Base-by-base conservation (phyloP, 345 rosid species). In the Triadica sebifera region DNA sequence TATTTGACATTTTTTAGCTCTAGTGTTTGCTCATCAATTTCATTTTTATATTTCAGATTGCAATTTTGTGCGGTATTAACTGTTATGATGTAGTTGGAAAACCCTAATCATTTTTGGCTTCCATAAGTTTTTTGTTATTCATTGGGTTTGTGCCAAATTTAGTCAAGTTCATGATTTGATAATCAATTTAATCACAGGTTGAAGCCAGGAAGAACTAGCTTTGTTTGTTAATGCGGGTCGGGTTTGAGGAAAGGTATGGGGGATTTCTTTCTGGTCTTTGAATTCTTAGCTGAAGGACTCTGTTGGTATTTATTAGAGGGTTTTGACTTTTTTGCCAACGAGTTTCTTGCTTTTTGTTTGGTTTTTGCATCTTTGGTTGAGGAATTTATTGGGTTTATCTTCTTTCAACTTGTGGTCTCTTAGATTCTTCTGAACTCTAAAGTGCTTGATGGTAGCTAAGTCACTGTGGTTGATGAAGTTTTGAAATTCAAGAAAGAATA, bases 241-340 rank as follows among this genome's bases (percentile, higher is more conserved):
- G 67, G 62, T 37, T 70, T 37, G 66, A 49, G 47, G 75, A 51
- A 17, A 76, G 85, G 77, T 20, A 73, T 73, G 87, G 77, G 69
- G 74, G 82, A 76, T 74, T 65, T 78, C 74, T 70, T 80, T 70
- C 53, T 82, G 19, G 74, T 77, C 50, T 78, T 78, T 64, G 82
- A 72, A 63, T 64, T 71, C 71, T 69, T 84, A 17, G 84, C 79
- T 22, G 77, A 76, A 80, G 80, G 52, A 22, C 47, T 81, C 60
- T 69, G 52, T 50, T 86, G 78, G 81, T 81, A 81, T 75, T 39
- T 77, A 7, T 69, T 76, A 10, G 78, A 56, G 37, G 74, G 73
- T 58, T 24, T 80, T 49, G 83, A 80, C 43, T 77, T 84, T 70
- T 64, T 75, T 67, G 65, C 50, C 9, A 77, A 73, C 13, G 77